phyloP scores from a whole-genome alignment of 2,329 filamentous ascomycete species.

The Claviceps citrina region DNA sequence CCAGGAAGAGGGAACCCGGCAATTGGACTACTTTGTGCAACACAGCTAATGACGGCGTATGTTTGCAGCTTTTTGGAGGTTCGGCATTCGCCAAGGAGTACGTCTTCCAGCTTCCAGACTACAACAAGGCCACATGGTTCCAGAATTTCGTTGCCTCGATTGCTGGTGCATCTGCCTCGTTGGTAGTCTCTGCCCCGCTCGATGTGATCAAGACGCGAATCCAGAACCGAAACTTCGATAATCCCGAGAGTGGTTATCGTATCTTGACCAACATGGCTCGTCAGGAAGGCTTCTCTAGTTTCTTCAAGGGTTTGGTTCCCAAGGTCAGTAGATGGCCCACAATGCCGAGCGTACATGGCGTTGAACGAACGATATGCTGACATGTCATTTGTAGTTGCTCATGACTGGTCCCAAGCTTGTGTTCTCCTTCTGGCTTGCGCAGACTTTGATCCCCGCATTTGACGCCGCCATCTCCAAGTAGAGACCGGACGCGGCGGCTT shows the following conservation, averaged over 20 bases:
- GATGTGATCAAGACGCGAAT: slow-evolving; percentile 98
- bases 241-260: slow-evolving; percentile 83
- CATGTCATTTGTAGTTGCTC: slow-evolving; percentile 43
- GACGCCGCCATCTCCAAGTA: slow-evolving; percentile 29
- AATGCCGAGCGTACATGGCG: neutral
- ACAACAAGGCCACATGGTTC: slow-evolving; percentile 86
- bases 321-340: slow-evolving; percentile 39
- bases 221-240: slow-evolving; percentile 97
- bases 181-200: slow-evolving; percentile 86
- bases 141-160: slow-evolving; percentile 98
- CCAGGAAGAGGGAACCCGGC: neutral
- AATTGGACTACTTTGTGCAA: neutral
- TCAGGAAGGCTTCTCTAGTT: slow-evolving; percentile 70
- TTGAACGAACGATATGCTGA: slow-evolving; percentile 9
- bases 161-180: slow-evolving; percentile 83
- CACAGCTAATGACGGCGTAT: neutral
- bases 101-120: slow-evolving; percentile 75
- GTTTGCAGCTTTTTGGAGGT: slow-evolving; percentile 78
- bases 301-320: slow-evolving; percentile 95
- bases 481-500: neutral
- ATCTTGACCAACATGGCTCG: slow-evolving; percentile 87
- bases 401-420: slow-evolving; percentile 99
- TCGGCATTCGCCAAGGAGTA: slow-evolving; percentile 97
- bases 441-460: slow-evolving; percentile 93
- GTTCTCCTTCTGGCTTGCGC: slow-evolving; percentile 98